Conservation (phyloP, 2,329 filamentous ascomycete species). For the Ciborinia camelliae region DNA sequence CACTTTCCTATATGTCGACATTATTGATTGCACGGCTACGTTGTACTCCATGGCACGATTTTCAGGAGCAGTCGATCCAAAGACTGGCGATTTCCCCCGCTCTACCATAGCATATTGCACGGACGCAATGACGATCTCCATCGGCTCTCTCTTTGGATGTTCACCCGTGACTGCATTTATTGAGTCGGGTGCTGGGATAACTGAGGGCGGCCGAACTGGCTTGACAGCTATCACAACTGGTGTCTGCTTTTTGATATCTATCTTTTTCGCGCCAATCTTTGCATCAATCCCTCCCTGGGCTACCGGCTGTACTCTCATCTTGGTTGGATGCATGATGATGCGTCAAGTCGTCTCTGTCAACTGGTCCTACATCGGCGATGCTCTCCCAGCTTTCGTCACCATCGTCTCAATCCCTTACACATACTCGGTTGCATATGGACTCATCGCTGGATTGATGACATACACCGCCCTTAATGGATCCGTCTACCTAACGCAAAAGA, state of each 20-base stretch:
- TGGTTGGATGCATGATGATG: conserved; percentile 76
- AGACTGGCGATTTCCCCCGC: conserved; percentile 78
- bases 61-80: conserved; percentile 59
- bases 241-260: conserved; percentile 64
- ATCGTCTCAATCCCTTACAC: conserved; percentile 74
- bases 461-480: conserved; percentile 54
- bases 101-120: conserved; percentile 76
- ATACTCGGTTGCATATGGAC: conserved; percentile 74
- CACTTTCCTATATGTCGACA: conserved; percentile 77
- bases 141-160: conserved; percentile 65
- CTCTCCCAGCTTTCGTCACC: conserved; percentile 71
- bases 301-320: conserved; percentile 68
- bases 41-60: conserved; percentile 81
- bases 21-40: conserved; percentile 74
- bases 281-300: conserved; percentile 77
- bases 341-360: conserved; percentile 71
- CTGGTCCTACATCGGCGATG: conserved; percentile 73
- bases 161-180: conserved; percentile 74
- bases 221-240: conserved; percentile 68
- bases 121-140: conserved; percentile 68
- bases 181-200: conserved; percentile 72
- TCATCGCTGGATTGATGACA: conserved; percentile 61
- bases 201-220: conserved; percentile 70
- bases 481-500: conserved; percentile 49
- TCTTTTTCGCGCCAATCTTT: conserved; percentile 75